A percentile compares a stretch with the other conserved stretches of the same genome.
These are phyloP conservation scores for Fusarium tuaranense DNA, from an alignment of 2,329 filamentous ascomycete genomes.

Conservation along the genomic window DNA sequence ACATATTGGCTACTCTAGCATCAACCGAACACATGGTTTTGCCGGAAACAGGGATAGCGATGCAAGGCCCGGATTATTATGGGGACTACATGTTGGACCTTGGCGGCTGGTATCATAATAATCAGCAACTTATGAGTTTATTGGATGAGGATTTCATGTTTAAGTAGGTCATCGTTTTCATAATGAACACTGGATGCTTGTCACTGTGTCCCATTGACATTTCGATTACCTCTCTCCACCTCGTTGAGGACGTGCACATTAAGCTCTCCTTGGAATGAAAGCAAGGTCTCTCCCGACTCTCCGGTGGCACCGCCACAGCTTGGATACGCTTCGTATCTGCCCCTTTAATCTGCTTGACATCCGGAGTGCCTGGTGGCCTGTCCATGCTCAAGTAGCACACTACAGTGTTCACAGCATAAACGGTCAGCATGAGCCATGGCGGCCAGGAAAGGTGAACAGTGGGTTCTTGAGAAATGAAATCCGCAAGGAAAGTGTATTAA, in stretches of 20 bases:
- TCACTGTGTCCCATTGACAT: not conserved
- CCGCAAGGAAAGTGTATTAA: not conserved
- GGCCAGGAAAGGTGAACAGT: not conserved
- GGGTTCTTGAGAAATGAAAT: not conserved
- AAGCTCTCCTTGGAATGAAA: too few relatives aligned
- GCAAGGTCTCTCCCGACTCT: too few relatives aligned
- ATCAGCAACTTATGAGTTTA: constrained; percentile 32
- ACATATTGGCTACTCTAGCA: not conserved
- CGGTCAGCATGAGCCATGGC: not conserved
- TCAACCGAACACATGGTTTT: not conserved
- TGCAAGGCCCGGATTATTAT: not conserved
- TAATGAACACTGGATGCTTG: not conserved
- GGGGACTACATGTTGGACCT: constrained; percentile 1
- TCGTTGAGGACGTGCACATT: too few relatives aligned
- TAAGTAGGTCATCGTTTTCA: not conserved
- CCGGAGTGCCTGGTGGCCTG: not conserved
- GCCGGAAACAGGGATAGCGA: not conserved
- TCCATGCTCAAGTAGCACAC: not conserved
- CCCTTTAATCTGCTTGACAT: too few relatives aligned
- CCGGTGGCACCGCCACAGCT: too few relatives aligned
- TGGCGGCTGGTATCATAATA: constrained; percentile 28
- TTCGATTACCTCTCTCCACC: not conserved
- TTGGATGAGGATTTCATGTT: constrained; percentile 28
- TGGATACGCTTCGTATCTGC: too few relatives aligned
- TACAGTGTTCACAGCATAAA: not conserved